phyloP scores from a whole-genome alignment of 352 stramenopile genomes.

The Phytophthora litchii region DNA sequence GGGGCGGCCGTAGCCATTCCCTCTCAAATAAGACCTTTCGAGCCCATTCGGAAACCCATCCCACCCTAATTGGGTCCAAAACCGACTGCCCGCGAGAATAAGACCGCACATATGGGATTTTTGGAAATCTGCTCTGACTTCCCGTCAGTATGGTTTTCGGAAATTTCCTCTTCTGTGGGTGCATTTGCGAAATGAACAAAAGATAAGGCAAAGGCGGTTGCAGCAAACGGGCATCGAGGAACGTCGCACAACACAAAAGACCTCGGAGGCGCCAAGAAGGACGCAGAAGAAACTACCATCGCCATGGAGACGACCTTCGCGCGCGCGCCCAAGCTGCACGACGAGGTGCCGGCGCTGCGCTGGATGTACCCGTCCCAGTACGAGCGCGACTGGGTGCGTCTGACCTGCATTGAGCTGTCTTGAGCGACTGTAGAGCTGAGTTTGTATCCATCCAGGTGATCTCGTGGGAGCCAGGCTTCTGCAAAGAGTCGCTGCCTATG shows the following conservation, averaged over 20 bases:
- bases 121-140: slow-evolving; percentile 5
- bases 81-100: neutral
- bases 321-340: slow-evolving; percentile 38
- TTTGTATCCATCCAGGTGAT: slow-evolving; percentile 43
- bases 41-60: neutral
- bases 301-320: slow-evolving; percentile 33
- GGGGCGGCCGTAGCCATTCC: neutral
- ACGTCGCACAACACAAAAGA: slow-evolving; percentile 34
- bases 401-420: neutral
- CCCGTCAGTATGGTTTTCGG: slow-evolving; percentile 19
- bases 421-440: slow-evolving; percentile 9
- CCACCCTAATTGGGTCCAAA: neutral
- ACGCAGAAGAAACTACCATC: neutral
- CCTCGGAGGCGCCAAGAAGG: slow-evolving; percentile 17
- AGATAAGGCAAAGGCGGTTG: slow-evolving; percentile 14
- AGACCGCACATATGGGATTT: neutral
- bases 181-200: slow-evolving; percentile 18
- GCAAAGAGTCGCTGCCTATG: slow-evolving; percentile 64
- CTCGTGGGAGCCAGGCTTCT: slow-evolving; percentile 73
- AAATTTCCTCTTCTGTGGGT: slow-evolving; percentile 21
- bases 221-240: slow-evolving; percentile 17
- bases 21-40: neutral
- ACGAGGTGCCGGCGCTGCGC: slow-evolving; percentile 59
- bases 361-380: slow-evolving; percentile 75
- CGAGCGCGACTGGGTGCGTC: slow-evolving; percentile 74